Evolutionary conservation across 2,329 filamentous ascomycete species (phyloP), one percentile per base, ranked within the genome.

Genomic region (Didymella keratinophila): DNA sequence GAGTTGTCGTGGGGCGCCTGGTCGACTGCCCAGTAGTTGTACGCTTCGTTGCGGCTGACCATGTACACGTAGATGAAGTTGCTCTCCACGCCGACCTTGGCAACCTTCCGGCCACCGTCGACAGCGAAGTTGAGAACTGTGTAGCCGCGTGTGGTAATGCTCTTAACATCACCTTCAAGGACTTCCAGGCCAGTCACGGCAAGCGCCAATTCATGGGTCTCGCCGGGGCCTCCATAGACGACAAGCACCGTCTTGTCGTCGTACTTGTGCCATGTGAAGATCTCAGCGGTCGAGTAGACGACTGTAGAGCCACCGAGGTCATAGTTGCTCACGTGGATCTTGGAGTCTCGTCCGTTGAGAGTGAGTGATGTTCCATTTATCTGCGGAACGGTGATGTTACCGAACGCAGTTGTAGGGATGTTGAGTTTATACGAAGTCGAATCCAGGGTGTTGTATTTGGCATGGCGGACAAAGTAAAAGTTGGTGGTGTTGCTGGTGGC

Each of bases 261-360:
- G 58, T 88, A 87, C 50, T 84, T 81, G 72, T 91, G 88, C 85
- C 87, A 89, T 0, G 87, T 90, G 61, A 86, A 73, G 23, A 91
- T 84, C 67, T 92, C 89, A 0, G 87, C 87, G 2, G 89, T 88
- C 0, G 86, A 90, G 74, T 91, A 92, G 0, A 90, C 71, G 16
- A 92, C 69, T 1, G 79, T 84, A 5, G 79, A 75, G n/a, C 83
- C 81, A 0, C 86, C 87, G 45, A 91, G 75, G 12, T 84, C 79
- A 58, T 91, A 91, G 64, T 91, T 87, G 0, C 83, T 86, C 4
- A 91, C 84, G 67, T 89, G 86, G 41, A 89, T 82, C 75, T 83
- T 90, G 0, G 87, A 89, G 68, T 91, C 89, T 21, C 88, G 79
- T 0, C 88, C 85, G 37, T 82, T 82, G 4, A 91, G 74, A 0